phyloP scores from a whole-genome alignment of 345 rosid species.

The Nephelium lappaceum region DNA sequence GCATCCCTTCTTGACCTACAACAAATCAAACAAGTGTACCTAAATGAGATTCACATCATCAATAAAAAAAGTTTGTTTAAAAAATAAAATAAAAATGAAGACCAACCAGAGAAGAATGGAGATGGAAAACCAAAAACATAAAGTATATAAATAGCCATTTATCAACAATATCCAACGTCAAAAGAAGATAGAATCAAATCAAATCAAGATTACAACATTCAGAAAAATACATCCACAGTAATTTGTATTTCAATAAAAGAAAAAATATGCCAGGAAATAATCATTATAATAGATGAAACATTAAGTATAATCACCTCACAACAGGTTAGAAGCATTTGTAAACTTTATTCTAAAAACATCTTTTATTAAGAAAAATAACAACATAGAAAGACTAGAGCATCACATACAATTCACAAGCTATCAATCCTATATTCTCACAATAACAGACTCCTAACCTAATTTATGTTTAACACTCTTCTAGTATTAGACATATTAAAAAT shows the following conservation, averaged over 20 bases:
- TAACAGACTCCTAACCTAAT: neutral
- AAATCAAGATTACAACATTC: neutral
- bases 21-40: conserved; percentile 2
- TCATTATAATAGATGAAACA: neutral
- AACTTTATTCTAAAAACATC: neutral
- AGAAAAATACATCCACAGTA: neutral
- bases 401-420: neutral
- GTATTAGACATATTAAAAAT: neutral
- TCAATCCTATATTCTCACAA: neutral
- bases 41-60: conserved; percentile 5
- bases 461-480: conserved; percentile 3
- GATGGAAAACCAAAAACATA: neutral
- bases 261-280: neutral
- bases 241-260: neutral
- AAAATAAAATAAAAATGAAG: neutral
- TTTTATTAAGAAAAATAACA: neutral
- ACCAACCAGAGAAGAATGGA: conserved; percentile 7
- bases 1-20: conserved; percentile 48
- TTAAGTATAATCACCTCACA: neutral
- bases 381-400: neutral
- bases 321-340: neutral
- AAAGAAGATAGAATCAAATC: neutral
- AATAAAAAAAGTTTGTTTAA: neutral
- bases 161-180: neutral
- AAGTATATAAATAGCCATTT: neutral